Evolutionary conservation across 257 asterid species (phyloP).

Genomic region (Przewalskia tangutica): DNA sequence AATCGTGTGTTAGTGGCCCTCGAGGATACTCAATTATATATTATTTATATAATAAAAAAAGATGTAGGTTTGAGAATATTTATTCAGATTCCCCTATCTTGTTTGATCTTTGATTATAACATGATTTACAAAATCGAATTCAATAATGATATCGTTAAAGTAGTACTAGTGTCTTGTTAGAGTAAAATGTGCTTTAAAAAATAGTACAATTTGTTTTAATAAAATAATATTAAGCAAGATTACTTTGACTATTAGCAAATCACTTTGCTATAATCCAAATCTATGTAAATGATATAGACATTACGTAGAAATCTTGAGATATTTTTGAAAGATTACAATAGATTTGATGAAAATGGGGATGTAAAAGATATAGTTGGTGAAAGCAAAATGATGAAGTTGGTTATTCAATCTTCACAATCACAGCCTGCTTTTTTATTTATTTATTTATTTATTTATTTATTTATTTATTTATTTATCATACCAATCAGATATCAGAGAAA

Average conservation of each 20-base stretch:
- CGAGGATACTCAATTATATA: not conserved
- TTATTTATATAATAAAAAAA: not conserved
- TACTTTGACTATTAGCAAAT: not conserved
- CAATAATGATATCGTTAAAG: not conserved
- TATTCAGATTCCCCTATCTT: not conserved
- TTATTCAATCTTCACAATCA: slow-evolving; percentile 9
- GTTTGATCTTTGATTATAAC: not conserved
- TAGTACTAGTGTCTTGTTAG: not conserved
- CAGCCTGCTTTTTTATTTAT: slow-evolving; percentile 7
- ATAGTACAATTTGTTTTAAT: not conserved
- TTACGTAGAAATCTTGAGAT: not conserved
- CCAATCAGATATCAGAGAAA: slow-evolving; percentile 28
- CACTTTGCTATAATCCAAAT: not conserved
- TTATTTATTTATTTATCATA: slow-evolving; percentile 14
- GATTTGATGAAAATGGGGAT: not conserved
- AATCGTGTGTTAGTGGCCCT: not conserved
- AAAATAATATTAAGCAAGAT: not conserved
- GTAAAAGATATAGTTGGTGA: slow-evolving; percentile 31
- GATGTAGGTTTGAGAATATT: not conserved
- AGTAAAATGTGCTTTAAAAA: not conserved
- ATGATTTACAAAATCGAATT: not conserved
- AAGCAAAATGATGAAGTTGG: slow-evolving; percentile 24
- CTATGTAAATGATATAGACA: not conserved
- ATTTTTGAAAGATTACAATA: not conserved
- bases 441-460: not conserved